Evolutionary conservation across 768 basidiomycete species (phyloP).

Genomic region (Suillus sp.): DNA sequence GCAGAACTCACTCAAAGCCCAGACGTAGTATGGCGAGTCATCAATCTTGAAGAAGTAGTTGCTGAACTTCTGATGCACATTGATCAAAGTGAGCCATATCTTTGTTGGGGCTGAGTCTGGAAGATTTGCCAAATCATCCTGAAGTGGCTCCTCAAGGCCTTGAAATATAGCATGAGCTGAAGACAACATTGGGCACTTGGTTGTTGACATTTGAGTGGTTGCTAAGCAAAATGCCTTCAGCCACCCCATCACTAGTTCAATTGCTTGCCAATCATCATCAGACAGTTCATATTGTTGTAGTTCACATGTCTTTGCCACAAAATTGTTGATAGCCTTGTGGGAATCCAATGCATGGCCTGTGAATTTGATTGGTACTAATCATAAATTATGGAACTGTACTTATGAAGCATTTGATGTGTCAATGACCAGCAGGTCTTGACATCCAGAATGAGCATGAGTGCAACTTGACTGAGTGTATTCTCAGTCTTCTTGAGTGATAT

Average conservation of each 20-base stretch:
- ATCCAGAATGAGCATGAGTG: conserved; percentile 25
- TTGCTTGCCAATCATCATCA: neutral
- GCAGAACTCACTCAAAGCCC: neutral
- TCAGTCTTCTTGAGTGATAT: neutral
- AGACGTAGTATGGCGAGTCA: neutral
- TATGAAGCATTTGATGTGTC: conserved; percentile 39
- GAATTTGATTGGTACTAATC: neutral
- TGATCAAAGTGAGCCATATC: neutral
- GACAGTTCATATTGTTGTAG: neutral
- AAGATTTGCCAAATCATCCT: neutral
- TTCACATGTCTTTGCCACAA: neutral
- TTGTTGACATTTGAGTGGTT: no score
- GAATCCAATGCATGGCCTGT: neutral
- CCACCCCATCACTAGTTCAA: neutral
- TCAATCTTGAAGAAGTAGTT: neutral
- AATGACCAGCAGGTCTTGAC: conserved; percentile 42
- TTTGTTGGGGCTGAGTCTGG: neutral
- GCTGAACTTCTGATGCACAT: neutral
- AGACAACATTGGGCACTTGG: neutral
- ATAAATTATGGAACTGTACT: neutral
- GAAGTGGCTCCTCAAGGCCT: neutral
- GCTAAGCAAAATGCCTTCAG: neutral
- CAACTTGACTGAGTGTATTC: neutral
- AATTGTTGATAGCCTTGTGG: neutral
- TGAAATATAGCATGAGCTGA: neutral